These are phyloP conservation scores for Cryptococcus sp. DNA, from an alignment of 1,284 basidiomycete genomes.

Conservation along the genomic window DNA sequence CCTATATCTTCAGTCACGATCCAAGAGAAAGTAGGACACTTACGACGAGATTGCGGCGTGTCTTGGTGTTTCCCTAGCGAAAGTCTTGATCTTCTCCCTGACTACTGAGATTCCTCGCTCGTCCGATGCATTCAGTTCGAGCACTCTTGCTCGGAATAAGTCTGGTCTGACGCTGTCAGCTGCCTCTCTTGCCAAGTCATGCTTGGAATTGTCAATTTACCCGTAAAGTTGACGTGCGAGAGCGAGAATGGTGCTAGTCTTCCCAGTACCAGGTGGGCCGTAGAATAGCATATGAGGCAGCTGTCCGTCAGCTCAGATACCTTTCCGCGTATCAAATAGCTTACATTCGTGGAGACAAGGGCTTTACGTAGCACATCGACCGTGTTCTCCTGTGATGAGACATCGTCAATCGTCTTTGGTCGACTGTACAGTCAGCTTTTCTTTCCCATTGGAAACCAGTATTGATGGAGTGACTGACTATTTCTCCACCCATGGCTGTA, in stretches of 20 bases:
- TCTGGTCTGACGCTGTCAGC: constrained; percentile 64
- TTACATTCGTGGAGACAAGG: constrained; percentile 83
- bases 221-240: constrained; percentile 92
- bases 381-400: constrained; percentile 95
- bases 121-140: constrained; percentile 99
- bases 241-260: constrained; percentile 97
- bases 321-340: neutral
- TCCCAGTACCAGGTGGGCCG: constrained; percentile 96
- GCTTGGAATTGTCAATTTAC: constrained; percentile 49
- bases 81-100: constrained; percentile 97
- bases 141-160: constrained; percentile 85
- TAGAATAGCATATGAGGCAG: constrained; percentile 99
- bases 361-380: constrained; percentile 88
- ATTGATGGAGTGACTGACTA: constrained; percentile 57
- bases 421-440: constrained; percentile 56
- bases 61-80: constrained; percentile 89
- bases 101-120: constrained; percentile 96
- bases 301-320: constrained; percentile 50
- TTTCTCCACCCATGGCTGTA: constrained; percentile 98
- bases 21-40: constrained; percentile 12
- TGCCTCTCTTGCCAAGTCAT: neutral
- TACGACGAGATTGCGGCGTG: constrained; percentile 63
- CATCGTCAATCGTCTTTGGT: constrained; percentile 95
- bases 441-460: neutral
- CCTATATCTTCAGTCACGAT: constrained; percentile 10